phyloP scores from a whole-genome alignment of 805 yeast genomes.

The Candida sanyiensis region DNA sequence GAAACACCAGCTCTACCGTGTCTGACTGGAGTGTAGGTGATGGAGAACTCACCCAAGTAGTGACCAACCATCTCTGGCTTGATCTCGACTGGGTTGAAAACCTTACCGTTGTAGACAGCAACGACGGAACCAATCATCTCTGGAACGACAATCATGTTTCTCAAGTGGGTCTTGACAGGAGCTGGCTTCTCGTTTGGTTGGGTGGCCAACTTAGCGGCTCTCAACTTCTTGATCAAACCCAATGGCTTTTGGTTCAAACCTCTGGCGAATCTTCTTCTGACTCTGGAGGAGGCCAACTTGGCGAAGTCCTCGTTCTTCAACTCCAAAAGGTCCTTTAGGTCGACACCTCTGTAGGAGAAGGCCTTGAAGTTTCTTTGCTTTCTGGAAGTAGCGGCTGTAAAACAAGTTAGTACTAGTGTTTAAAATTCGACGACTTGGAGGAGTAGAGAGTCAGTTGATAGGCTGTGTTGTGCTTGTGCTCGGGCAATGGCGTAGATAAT shows the following conservation, averaged over 20 bases:
- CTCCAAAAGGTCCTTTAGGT: conserved; percentile 87
- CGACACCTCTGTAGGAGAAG: conserved; percentile 99
- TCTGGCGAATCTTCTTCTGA: conserved; percentile 98
- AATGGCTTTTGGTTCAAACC: conserved; percentile 93
- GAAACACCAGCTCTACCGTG: conserved; percentile 96
- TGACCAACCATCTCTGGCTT: conserved; percentile 99
- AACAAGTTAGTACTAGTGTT: too few relatives aligned
- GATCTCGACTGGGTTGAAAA: conserved; percentile 97
- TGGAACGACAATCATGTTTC: conserved; percentile 98
- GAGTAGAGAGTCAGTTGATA: too few relatives aligned
- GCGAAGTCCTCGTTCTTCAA: conserved; percentile 95
- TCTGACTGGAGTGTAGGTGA: conserved; percentile 98
- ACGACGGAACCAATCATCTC: conserved; percentile 99
- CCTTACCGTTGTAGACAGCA: conserved; percentile 99
- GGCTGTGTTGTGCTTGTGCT: too few relatives aligned
- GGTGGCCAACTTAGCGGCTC: conserved; percentile 92
- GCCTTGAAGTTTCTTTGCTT: conserved; percentile 92
- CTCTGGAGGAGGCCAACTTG: conserved; percentile 96
- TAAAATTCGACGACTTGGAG: too few relatives aligned
- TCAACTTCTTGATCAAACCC: conserved; percentile 94
- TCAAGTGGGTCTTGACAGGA: conserved; percentile 96
- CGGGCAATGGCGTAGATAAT: too few relatives aligned
- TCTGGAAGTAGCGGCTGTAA: conserved; percentile 41
- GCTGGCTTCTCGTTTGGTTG: conserved; percentile 95
- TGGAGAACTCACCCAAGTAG: conserved; percentile 99